Conservation (phyloP, 495 filamentous ascomycete genomes). For the Hypoxylon perforatum region DNA sequence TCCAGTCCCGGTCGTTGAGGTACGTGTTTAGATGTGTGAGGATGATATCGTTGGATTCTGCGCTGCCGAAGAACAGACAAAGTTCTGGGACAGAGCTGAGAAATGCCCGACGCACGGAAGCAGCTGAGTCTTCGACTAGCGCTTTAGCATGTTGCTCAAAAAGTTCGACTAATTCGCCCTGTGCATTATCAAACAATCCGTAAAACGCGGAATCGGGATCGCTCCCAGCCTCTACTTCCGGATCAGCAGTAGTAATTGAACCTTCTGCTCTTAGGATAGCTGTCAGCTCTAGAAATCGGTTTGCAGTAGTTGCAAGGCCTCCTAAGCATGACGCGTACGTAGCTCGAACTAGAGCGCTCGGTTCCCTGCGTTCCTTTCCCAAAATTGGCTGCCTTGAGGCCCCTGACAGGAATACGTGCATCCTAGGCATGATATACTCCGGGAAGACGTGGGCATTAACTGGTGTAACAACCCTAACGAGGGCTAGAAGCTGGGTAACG, state of each 20-base stretch:
- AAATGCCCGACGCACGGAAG: conserved; percentile 91
- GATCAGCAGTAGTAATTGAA: conserved; percentile 79
- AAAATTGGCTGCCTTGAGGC: conserved; percentile 50
- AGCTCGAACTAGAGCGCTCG: conserved; percentile 78
- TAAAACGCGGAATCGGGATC: conserved; percentile 72
- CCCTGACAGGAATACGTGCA: conserved; percentile 75
- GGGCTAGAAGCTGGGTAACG: conserved; percentile 85
- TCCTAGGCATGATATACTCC: conserved; percentile 89
- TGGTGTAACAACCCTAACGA: conserved; percentile 88
- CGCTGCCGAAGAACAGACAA: conserved; percentile 93
- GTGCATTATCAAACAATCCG: conserved; percentile 83
- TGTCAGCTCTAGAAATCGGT: conserved; percentile 88
- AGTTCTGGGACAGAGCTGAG: conserved; percentile 92
- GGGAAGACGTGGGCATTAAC: conserved; percentile 96
- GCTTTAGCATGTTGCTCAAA: conserved; percentile 91
- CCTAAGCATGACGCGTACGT: conserved; percentile 94
- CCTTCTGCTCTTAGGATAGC: conserved; percentile 88
- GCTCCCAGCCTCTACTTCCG: conserved; percentile 79
- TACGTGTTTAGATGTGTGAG: conserved; percentile 97
- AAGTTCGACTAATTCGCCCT: conserved; percentile 76
- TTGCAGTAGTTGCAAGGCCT: conserved; percentile 88
- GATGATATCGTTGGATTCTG: conserved; percentile 91
- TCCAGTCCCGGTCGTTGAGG: conserved; percentile 96
- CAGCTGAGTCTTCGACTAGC: conserved; percentile 85
- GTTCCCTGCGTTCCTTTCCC: conserved; percentile 60